Base-by-base conservation (phyloP, 352 stramenopile genomes). In the Aphanomyces stellatus region DNA sequence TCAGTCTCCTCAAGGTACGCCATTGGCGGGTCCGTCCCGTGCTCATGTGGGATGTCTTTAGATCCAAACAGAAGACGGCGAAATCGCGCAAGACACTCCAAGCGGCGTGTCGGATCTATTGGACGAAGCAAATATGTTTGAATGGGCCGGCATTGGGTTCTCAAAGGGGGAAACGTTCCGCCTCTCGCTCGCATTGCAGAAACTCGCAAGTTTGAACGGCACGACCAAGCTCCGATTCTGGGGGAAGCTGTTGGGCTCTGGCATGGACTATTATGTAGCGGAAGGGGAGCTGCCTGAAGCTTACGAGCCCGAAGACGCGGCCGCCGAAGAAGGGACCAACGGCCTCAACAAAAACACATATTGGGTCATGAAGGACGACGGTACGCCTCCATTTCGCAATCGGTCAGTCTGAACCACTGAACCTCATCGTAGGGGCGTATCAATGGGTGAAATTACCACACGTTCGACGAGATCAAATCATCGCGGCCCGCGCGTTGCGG, bases 261-360 rank as follows among this genome's bases (percentile, higher is more conserved):
- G 72, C 11, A 73, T 69, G 6, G 85, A 94, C 67, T 97, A 86
- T 68, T 95, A 91, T 65, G 75, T 97, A 28, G 83, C 87, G 0
- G 88, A 97, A 67, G 88, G 88, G 2, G 80, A 91, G 57, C 37
- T 89, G 3, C 43, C 74, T 6, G 70, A 69, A 3, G 57, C 70
- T 8, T 75, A 78, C 55, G 73, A 88, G 37, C 78, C 79, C 0
- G 85, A 95, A 33, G 88, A 95, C 42, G 63, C 66, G 11, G 77
- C 88, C 19, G 85, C 87, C 0, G 77, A 89, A 40, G 80, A 93
- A 74, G 85, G 83, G 1, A 69, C 67, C 11, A 68, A 71, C 15
- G 90, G 90, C 4, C 78, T 70, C 31, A 97, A 97, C 74, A 93
- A 92, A 63, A 89, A 88, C 65, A 96, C 87, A 13, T 97, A 96